These are phyloP conservation scores for Leucocoprinus birnbaumii DNA, from an alignment of 768 basidiomycete species.

Conservation along the genomic window DNA sequence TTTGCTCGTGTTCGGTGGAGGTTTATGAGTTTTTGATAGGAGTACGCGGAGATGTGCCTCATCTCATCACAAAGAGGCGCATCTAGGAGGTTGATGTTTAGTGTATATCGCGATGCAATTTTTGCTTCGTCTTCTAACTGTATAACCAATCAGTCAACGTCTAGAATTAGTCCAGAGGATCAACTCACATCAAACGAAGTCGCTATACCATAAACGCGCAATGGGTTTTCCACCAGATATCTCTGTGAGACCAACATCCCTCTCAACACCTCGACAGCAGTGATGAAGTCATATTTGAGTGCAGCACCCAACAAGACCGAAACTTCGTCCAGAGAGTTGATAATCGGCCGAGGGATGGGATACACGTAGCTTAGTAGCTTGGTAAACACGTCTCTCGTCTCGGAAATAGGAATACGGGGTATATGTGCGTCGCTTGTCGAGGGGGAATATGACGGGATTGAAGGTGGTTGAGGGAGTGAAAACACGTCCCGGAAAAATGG, in stretches of 20 bases:
- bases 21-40: constrained; percentile 64
- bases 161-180: not conserved
- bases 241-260: constrained; percentile 46
- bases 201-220: constrained; percentile 72
- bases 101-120: constrained; percentile 57
- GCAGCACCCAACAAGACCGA: constrained; percentile 47
- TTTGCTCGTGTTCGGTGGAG: constrained; percentile 54
- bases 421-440: constrained; percentile 20
- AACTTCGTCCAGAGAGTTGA: constrained; percentile 54
- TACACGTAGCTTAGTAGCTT: constrained; percentile 60
- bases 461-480: constrained; percentile 50
- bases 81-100: constrained; percentile 50
- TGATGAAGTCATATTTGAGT: constrained; percentile 60
- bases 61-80: constrained; percentile 59
- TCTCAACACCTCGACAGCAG: constrained; percentile 45
- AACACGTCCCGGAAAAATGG: constrained; percentile 73
- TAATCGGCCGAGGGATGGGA: constrained; percentile 50
- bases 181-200: constrained; percentile 45
- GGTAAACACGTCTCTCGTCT: constrained; percentile 41
- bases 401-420: constrained; percentile 55
- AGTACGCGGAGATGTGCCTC: constrained; percentile 60
- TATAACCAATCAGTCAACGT: not conserved
- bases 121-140: constrained; percentile 59
- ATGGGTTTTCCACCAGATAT: constrained; percentile 48
- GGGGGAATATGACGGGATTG: constrained; percentile 33